Base-by-base conservation (phyloP, 169 alveolate species). In the Plasmodium berghei region DNA sequence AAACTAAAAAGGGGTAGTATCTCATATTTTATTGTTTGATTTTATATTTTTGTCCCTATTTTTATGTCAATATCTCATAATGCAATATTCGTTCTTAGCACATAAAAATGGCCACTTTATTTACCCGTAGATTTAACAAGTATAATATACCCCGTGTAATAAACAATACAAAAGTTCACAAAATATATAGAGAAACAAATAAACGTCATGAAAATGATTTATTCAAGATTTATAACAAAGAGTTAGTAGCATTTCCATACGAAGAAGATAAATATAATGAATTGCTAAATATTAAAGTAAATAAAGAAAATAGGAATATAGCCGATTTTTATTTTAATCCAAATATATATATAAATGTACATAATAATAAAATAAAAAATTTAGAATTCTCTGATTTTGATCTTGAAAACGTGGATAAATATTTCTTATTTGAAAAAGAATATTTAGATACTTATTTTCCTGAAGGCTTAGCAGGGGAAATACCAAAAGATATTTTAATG, bases 171-270 rank as follows among this genome's bases (percentile, higher is more conserved):
- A 83, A 70, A 28, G 90, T 83, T 20, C 83, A 83, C 66, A 67
- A 52, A 24, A 70, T 64, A 26, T 83, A 83, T 56, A 83, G 72
- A 70, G 90, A 83, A 83, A 45, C 62, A 2, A 40, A 12, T 34
- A 70, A 18, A 52, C 56, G 49, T 42, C 34, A 69, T 58, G 85
- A 83, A 54, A 86, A 83, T 12, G 90, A 67, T 48, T 55, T 83
- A 45, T 42, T n/a, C n/a, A 83, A 83, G 22, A 83, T 83, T 40
- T 83, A 48, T 49, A 83, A 83, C 63, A 83, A 66, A 28, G 90
- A 83, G 14, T 42, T 83, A 61, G 90, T 83, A 45, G 90, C 90
- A 55, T 83, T 34, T 26, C 90, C 90, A 16, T 83, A 83, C 56
- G 90, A 83, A 2, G 90, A 83, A 55, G 90, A 83, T 6, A 67